These are phyloP conservation scores for Pythium chondricola DNA, from an alignment of 352 stramenopile genomes.

Conservation along the genomic window DNA sequence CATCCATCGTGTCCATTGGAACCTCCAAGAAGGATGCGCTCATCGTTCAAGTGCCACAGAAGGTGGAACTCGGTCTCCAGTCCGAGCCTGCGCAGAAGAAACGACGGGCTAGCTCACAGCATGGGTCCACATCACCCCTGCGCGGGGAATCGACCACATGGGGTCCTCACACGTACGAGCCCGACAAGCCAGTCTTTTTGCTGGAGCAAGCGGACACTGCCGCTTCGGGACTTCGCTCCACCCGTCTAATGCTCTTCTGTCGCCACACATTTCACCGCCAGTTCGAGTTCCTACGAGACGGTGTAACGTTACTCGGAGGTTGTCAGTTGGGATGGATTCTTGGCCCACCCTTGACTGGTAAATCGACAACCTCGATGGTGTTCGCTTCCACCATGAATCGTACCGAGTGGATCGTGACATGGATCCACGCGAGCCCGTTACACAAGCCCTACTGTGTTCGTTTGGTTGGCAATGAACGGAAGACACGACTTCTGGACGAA, in stretches of 20 bases:
- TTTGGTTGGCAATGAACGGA: neutral
- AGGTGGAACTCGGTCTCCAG: no score
- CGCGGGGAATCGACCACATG: no score
- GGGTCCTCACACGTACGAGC: slow-evolving; percentile 36
- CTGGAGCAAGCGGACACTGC: neutral
- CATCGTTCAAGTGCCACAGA: no score
- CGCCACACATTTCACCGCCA: neutral
- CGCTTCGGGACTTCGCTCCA: neutral
- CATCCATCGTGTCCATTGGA: no score
- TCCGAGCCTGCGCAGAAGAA: no score
- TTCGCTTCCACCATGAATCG: neutral
- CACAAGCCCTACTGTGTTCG: neutral
- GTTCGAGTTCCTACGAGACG: neutral
- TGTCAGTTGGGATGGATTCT: neutral
- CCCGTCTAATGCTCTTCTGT: neutral
- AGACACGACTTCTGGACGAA: neutral
- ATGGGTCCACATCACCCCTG: no score
- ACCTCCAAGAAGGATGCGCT: no score
- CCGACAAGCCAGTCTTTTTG: neutral
- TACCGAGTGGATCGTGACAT: neutral
- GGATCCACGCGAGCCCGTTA: neutral
- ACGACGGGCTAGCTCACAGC: no score
- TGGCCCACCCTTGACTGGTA: neutral
- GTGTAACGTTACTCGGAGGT: neutral
- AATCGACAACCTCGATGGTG: neutral